Conservation (phyloP, 257 asterid species). For the Avicennia marina region DNA sequence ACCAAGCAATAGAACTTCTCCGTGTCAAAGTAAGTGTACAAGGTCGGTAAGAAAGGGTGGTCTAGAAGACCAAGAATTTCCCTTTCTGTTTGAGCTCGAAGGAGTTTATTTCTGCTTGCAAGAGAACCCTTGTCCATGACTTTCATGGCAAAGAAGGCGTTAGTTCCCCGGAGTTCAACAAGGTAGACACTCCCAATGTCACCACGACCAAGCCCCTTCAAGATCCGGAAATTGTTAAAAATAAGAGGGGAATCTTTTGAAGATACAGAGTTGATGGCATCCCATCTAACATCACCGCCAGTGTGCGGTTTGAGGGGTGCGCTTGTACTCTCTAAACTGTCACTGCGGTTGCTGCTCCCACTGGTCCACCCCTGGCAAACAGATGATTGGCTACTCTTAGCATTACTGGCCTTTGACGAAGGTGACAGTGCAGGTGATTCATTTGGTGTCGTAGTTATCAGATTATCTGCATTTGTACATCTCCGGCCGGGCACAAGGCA, state of each 20-base stretch:
- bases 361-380: conserved; percentile 30
- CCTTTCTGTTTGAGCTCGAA: conserved; percentile 81
- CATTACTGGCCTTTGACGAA: conserved; percentile 16
- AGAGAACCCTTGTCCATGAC: conserved; percentile 91
- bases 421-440: conserved; percentile 29
- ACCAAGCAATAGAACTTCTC: conserved; percentile 84
- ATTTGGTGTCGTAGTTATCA: too few species aligned
- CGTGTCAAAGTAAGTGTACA: conserved; percentile 80
- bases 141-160: conserved; percentile 83
- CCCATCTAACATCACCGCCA: conserved; percentile 96
- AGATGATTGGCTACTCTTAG: conserved; percentile 22
- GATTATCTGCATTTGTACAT: too few species aligned
- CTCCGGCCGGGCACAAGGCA: conserved; percentile 15
- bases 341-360: conserved; percentile 43
- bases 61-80: conserved; percentile 90
- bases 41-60: conserved; percentile 85
- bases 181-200: conserved; percentile 95
- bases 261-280: conserved; percentile 54
- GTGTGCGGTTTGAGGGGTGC: conserved; percentile 76
- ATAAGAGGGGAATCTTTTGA: conserved; percentile 64
- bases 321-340: conserved; percentile 54
- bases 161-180: conserved; percentile 69
- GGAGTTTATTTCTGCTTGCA: conserved; percentile 74
- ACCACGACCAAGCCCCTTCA: conserved; percentile 88
- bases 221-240: conserved; percentile 59